Evolutionary conservation across 2,329 filamentous ascomycete genomes (phyloP), one percentile per base, ranked within the genome.

Genomic region (Aspergillus cejpii): DNA sequence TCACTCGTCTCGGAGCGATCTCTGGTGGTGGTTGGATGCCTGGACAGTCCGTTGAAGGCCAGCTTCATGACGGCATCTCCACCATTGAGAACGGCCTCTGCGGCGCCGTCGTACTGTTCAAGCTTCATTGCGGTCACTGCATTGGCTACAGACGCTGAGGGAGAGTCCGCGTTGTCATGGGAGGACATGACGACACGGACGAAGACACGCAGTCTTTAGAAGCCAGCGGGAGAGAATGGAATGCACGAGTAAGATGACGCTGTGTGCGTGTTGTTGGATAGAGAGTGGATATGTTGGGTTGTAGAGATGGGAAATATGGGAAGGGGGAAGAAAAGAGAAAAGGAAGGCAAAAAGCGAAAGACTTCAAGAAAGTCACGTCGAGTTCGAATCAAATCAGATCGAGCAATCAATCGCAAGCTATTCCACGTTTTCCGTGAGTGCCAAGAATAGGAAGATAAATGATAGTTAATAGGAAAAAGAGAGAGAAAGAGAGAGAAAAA

Each of bases 121-220:
- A 63, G 53, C 49, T 63, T 63, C 58, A 64, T 63, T 42, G 60
- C 62, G 48, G 60, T 68, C 53, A 64, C 60, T 37, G 61, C 65
- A 55, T 63, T 54, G 43, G 57, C 56, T 56, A 62, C 59, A 21
- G 57, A 54, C 53, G 63, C 60, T 54, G 60, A 50, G 50, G 63
- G 61, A 52, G 52, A 57, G 59, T 69, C 66, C 57, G 65, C 63
- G 56, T 62, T 56, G 61, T 63, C 66, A 66, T 68, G 63, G 56
- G 59, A 52, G 54, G 63, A 63, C 67, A 70, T 70, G 64, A 67
- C 65, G 63, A 66, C 60, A 61, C 56, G 59, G 59, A 62, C 63
- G 43, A 44, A 41, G 17, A 47, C 47, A 50, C 51, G 51, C 53
- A 52, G 45, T 46, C 44, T 52, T 52, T 52, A 41, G 33, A 39